These are phyloP conservation scores for Venustampulla echinocandica DNA, from an alignment of 495 filamentous ascomycete species.

Conservation along the genomic window DNA sequence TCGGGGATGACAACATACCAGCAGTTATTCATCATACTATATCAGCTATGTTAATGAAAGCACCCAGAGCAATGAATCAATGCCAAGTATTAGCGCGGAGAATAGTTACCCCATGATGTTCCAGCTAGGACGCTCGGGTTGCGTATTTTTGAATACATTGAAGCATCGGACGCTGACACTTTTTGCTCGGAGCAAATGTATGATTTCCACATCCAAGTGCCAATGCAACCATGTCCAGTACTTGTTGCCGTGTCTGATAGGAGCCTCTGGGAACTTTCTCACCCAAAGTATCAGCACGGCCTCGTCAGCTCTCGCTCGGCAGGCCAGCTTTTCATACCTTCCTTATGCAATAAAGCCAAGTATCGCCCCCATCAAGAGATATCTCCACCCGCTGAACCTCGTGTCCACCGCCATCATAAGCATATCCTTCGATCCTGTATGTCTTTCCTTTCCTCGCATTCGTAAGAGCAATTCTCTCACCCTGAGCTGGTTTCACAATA, in stretches of 20 bases:
- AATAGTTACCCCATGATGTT: conserved; percentile 9
- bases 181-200: neutral
- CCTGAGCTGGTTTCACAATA: conserved; percentile 30
- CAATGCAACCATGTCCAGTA: conserved; percentile 49
- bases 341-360: conserved; percentile 32
- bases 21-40: conserved; percentile 38
- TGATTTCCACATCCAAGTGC: conserved; percentile 29
- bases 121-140: conserved; percentile 30
- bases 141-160: conserved; percentile 34
- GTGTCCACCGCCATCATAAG: conserved; percentile 49
- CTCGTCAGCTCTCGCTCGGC: no score
- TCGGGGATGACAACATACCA: conserved; percentile 26
- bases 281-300: no score
- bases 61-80: no score
- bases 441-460: conserved; percentile 37
- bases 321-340: no score
- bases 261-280: conserved; percentile 28
- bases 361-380: conserved; percentile 43
- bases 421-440: conserved; percentile 41
- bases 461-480: conserved; percentile 49
- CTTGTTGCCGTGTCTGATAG: conserved; percentile 37
- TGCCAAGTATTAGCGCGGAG: no score
- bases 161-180: neutral
- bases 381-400: conserved; percentile 47
- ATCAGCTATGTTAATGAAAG: no score